phyloP scores from a whole-genome alignment of 2,329 filamentous ascomycete species.

The Pyricularia sp. region DNA sequence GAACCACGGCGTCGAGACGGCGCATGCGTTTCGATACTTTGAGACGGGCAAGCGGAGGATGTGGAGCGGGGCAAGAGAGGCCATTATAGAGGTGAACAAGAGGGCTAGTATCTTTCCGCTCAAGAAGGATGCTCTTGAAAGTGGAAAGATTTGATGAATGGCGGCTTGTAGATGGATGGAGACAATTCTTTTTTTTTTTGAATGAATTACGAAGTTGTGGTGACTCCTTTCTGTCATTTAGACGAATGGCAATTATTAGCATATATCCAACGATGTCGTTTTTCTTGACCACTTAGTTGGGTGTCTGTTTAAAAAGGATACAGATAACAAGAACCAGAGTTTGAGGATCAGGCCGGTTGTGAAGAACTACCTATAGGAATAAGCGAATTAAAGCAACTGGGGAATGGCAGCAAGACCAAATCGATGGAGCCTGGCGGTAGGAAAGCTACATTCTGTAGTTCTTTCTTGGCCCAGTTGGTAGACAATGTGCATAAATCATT shows the following conservation, averaged over 20 bases:
- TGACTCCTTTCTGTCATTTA: neutral
- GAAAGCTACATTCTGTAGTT: neutral
- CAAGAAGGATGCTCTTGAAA: constrained; percentile 2
- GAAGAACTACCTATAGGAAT: too few relatives aligned
- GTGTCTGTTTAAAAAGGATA: too few relatives aligned
- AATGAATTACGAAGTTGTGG: neutral
- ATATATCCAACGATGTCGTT: too few relatives aligned
- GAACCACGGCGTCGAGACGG: constrained; percentile 25
- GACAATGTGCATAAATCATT: neutral
- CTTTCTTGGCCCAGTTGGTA: neutral
- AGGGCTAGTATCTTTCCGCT: constrained; percentile 7
- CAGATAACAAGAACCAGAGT: too few relatives aligned
- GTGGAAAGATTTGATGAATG: neutral
- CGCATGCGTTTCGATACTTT: constrained; percentile 27
- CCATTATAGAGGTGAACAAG: constrained; percentile 19
- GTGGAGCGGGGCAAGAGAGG: constrained; percentile 25
- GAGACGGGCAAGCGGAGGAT: constrained; percentile 24
- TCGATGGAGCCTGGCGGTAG: neutral
- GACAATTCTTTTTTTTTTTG: neutral
- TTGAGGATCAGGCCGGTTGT: too few relatives aligned
- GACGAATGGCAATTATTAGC: too few relatives aligned
- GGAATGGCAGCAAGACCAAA: too few relatives aligned
- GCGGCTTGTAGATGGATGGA: neutral
- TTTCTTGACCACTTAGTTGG: too few relatives aligned
- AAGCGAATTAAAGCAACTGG: too few relatives aligned